Base-by-base conservation (phyloP, 2,329 filamentous ascomycete genomes). In the Aspergillus ochraceoroseus region DNA sequence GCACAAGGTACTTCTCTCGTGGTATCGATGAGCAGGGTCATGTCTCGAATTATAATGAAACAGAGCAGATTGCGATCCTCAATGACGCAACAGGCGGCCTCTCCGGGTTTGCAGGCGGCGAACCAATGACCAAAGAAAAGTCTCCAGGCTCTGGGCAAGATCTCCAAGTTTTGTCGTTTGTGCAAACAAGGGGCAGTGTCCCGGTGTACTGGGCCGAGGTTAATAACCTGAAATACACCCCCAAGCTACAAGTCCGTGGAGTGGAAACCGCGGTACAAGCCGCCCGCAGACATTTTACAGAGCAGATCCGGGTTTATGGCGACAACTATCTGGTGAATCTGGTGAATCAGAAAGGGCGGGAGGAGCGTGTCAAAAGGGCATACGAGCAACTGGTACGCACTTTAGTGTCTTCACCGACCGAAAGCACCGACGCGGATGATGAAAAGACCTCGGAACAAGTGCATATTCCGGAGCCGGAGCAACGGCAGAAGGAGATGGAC, bases 21-120 rank as follows among this genome's bases (percentile, higher is more conserved):
- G 92, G 92, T 36, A 80, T 96, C 32, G 90, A 98, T 59, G 89
- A 95, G 51, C 75, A 92, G 47, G 92, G 92, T 15, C 81, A 96
- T 62, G 92, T 92, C n/a, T 87, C 92, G 51, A 98, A 98, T 64
- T 98, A 90, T 75, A 98, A 98, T 61, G 92, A 98, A 72, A 96
- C 92, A 0, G 92, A 98, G 62, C 92, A 98, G 62, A 74, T 92
- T 22, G 75, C 95, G 46, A 80, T 98, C 25, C 67, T 96, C 53
- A 96, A 96, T 56, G 92, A 96, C 65, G 75, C 77, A 32, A 75
- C 75, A 3, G 80, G 80, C 42, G 83, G 84, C 1, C 68, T 92
- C 29, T 82, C 85, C 27, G 89, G 88, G 5, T 95, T 86, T 64
- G 83, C 83, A 34, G 85, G 86, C 38, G 84, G 83, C 53, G 74